A percentile compares a stretch with the other conserved stretches of the same genome.
Conservation (phyloP, 2,329 filamentous ascomycete species). For the Zymoseptoria tritici region DNA sequence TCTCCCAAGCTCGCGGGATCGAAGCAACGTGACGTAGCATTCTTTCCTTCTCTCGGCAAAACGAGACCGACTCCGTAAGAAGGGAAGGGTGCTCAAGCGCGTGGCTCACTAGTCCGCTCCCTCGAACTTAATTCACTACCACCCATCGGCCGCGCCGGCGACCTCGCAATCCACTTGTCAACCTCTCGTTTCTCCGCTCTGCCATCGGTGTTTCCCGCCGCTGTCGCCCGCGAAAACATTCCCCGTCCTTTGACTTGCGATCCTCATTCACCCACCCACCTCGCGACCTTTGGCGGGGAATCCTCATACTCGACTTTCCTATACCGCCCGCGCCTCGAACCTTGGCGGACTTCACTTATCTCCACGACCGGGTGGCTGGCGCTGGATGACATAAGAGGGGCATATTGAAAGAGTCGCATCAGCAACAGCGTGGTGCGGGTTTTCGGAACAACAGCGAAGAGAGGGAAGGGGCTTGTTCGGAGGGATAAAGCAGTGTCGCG, state of each 20-base stretch:
- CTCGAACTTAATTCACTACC: not conserved
- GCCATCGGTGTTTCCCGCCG: not conserved
- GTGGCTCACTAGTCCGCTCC: not conserved
- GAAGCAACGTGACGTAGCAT: not conserved
- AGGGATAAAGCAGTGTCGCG: not conserved
- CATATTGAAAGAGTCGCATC: constrained; percentile 4
- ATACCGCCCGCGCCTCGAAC: not conserved
- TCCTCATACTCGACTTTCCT: not conserved
- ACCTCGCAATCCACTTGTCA: not conserved
- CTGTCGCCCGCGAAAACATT: not conserved
- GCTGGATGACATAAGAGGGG: constrained; percentile 15
- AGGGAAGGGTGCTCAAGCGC: too few relatives aligned
- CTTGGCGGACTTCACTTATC: not conserved
- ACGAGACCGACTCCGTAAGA: not conserved
- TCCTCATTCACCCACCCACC: not conserved
- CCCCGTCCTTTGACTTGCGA: not conserved
- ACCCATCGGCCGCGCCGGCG: not conserved
- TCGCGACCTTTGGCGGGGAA: constrained; percentile 1
- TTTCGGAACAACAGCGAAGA: not conserved
- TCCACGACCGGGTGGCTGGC: not conserved
- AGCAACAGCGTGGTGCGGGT: constrained; percentile 6
- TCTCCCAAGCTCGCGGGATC: not conserved
- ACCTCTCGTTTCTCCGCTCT: not conserved
- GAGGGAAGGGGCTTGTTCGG: not conserved
- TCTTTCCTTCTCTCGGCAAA: not conserved